phyloP scores from a whole-genome alignment of 352 stramenopile genomes.

The Pythium volutum region DNA sequence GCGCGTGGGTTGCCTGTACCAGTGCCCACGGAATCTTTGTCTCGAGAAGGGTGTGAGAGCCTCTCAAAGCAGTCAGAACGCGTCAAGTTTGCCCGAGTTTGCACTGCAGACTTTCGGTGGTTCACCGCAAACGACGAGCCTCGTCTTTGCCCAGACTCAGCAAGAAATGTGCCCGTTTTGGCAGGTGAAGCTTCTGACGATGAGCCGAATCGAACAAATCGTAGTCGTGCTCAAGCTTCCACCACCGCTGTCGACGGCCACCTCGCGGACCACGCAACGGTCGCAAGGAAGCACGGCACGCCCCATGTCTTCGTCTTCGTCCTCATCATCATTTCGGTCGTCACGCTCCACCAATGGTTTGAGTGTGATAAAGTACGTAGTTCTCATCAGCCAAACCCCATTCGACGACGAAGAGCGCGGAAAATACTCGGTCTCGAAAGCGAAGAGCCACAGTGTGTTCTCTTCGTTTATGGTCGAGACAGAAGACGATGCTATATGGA shows the following conservation, averaged over 20 bases:
- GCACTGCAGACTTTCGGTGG: slow-evolving; percentile 31
- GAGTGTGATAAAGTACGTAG: slow-evolving; percentile 31
- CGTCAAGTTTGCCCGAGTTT: slow-evolving; percentile 39
- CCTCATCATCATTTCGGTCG: neutral
- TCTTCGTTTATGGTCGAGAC: slow-evolving; percentile 32
- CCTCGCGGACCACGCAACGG: slow-evolving; percentile 14
- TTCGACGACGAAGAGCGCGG: slow-evolving; percentile 65
- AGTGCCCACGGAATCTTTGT: slow-evolving; percentile 51
- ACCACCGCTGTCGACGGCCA: slow-evolving; percentile 4
- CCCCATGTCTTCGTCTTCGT: slow-evolving; percentile 10
- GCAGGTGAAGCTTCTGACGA: slow-evolving; percentile 39
- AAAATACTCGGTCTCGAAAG: slow-evolving; percentile 54
- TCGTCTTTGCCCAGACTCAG: slow-evolving; percentile 53
- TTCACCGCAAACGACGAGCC: neutral
- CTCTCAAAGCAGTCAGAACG: slow-evolving; percentile 67
- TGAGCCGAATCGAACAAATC: slow-evolving; percentile 45
- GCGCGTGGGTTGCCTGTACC: slow-evolving; percentile 58
- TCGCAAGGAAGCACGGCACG: slow-evolving; percentile 12
- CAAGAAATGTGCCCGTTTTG: slow-evolving; percentile 79
- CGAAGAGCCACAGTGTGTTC: slow-evolving; percentile 51
- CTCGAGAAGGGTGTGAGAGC: slow-evolving; percentile 29
- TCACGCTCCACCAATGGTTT: neutral
- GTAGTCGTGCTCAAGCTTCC: slow-evolving; percentile 30
- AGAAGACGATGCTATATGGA: slow-evolving; percentile 28
- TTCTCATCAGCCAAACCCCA: slow-evolving; percentile 50